Conservation (phyloP, 2,329 filamentous ascomycete genomes). For the Microdochium bolleyi region DNA sequence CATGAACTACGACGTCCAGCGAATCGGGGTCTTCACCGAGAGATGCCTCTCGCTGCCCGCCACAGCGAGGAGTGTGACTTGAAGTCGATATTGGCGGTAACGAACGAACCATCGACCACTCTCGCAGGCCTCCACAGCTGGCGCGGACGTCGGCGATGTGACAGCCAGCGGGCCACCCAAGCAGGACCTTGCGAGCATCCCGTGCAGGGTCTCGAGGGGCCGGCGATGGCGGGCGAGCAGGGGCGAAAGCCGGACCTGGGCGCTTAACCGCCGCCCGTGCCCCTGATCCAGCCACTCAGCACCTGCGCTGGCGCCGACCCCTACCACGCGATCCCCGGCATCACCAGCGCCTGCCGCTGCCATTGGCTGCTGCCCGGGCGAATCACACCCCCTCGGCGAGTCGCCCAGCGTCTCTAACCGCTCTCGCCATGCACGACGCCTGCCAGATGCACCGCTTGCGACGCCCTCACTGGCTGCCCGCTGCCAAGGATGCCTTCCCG, state of each 20-base stretch:
- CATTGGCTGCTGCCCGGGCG: slow-evolving; percentile 15
- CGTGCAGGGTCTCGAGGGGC: background rate
- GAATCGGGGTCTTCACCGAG: background rate
- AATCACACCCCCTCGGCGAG: slow-evolving; percentile 21
- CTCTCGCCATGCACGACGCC: background rate
- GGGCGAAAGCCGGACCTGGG: background rate
- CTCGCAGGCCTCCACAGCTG: no score
- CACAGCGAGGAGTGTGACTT: background rate
- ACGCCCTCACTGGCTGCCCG: slow-evolving; percentile 15
- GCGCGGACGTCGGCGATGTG: no score
- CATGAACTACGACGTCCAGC: background rate
- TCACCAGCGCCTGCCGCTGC: slow-evolving; percentile 6
- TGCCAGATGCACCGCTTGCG: no score
- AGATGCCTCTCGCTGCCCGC: background rate
- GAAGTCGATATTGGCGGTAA: background rate
- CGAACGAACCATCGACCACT: background rate
- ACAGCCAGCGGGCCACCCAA: no score
- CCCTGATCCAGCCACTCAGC: slow-evolving; percentile 1
- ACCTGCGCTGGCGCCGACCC: slow-evolving; percentile 3
- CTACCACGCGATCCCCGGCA: slow-evolving; percentile 7
- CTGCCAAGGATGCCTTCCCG: slow-evolving; percentile 4
- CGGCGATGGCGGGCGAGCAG: no score
- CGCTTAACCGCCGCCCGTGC: slow-evolving; percentile 1
- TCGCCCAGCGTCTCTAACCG: slow-evolving; percentile 12
- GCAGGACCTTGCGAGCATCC: no score